Evolutionary conservation across 495 filamentous ascomycete species (phyloP).

Genomic region (Rhizodiscina lignyota): DNA sequence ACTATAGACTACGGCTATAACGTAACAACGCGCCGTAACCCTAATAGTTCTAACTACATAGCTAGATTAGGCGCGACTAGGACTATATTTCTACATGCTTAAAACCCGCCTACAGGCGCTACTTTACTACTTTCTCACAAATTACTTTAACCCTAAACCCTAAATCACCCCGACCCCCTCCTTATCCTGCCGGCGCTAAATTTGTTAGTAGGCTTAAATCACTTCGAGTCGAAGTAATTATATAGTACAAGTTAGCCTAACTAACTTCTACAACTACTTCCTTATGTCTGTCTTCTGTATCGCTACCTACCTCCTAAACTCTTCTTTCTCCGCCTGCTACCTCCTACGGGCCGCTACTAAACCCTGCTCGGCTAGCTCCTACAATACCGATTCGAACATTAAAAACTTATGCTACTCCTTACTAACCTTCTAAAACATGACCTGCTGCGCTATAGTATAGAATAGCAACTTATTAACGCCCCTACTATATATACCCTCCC

Average conservation of each 20-base stretch:
- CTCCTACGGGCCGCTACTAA: neutral
- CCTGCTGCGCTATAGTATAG: neutral
- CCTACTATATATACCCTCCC: neutral
- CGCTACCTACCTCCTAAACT: constrained; percentile 1
- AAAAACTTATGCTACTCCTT: constrained; percentile 1
- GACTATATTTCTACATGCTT: too few species aligned
- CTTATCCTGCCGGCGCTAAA: constrained; percentile 3
- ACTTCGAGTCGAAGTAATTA: too few species aligned
- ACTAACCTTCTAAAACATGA: neutral
- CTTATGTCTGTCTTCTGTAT: constrained; percentile 5
- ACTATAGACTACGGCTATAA: too few species aligned
- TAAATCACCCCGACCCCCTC: constrained; percentile 4
- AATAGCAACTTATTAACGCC: neutral
- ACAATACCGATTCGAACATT: neutral
- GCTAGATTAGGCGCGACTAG: too few species aligned
- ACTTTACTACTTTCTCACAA: too few species aligned
- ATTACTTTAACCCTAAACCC: too few species aligned
- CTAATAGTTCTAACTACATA: too few species aligned
- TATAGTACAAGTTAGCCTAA: constrained; percentile 1
- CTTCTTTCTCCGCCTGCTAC: constrained; percentile 1
- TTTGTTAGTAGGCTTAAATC: too few species aligned
- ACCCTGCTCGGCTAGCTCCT: too few species aligned
- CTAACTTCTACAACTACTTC: constrained; percentile 7
- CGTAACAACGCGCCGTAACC: too few species aligned
- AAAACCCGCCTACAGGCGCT: too few species aligned